phyloP scores from a whole-genome alignment of 2,329 filamentous ascomycete genomes.

The Neoscytalidium dimidiatum region DNA sequence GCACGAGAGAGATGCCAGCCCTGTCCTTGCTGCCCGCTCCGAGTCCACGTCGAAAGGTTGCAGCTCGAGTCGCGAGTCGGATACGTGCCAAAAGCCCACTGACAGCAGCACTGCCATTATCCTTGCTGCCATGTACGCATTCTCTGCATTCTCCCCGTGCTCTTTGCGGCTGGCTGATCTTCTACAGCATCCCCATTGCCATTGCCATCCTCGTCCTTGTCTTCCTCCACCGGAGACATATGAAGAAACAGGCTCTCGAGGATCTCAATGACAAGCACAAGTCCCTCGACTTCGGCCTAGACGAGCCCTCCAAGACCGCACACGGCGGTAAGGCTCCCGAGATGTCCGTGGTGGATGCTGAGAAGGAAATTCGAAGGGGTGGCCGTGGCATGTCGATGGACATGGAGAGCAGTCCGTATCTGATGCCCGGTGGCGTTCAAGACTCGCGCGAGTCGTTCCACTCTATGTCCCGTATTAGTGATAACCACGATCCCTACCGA shows the following conservation, averaged over 20 bases:
- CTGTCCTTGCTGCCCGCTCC: constrained; percentile 6
- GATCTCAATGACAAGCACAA: constrained; percentile 85
- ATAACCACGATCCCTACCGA: constrained; percentile 83
- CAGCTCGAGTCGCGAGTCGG: constrained; percentile 23
- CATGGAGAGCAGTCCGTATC: constrained; percentile 79
- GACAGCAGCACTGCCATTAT: constrained; percentile 35
- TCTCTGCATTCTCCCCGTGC: not conserved
- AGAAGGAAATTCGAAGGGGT: constrained; percentile 42
- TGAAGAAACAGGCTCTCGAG: constrained; percentile 71
- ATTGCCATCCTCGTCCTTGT: constrained; percentile 67
- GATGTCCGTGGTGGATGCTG: constrained; percentile 60
- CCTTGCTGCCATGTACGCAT: constrained; percentile 36
- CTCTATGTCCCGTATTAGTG: constrained; percentile 69
- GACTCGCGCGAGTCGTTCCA: constrained; percentile 83
- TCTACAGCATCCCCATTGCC: constrained; percentile 71
- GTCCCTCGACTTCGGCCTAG: constrained; percentile 89
- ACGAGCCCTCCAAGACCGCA: constrained; percentile 34
- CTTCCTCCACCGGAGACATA: constrained; percentile 76
- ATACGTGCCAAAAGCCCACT: constrained; percentile 40
- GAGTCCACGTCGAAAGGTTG: not conserved
- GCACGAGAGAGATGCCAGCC: constrained; percentile 5
- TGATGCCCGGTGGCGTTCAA: constrained; percentile 82
- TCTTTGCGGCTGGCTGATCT: not conserved
- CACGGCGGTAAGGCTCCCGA: constrained; percentile 40
- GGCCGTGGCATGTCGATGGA: constrained; percentile 60